Percentiles rank a stretch among this genome's conserved stretches.
Evolutionary conservation across 495 filamentous ascomycete genomes (phyloP).

Genomic region (Penicillium malachiteum): DNA sequence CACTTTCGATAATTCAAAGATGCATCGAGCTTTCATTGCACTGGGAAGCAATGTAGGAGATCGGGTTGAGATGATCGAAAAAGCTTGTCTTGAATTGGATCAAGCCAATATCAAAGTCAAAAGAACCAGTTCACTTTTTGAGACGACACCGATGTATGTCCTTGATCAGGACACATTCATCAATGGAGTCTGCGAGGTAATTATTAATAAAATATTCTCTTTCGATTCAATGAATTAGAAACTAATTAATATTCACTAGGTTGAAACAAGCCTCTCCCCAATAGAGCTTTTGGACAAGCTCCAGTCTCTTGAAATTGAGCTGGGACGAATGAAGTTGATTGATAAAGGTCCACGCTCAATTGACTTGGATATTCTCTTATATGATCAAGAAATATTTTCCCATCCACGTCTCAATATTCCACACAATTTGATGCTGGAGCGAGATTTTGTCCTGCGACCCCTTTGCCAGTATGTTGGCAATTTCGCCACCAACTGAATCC

Average conservation of each 20-base stretch:
- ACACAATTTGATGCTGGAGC: slow-evolving; percentile 80
- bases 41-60: slow-evolving; percentile 93
- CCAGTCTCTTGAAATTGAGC: slow-evolving; percentile 73
- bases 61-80: slow-evolving; percentile 76
- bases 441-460: slow-evolving; percentile 90
- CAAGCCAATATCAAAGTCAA: slow-evolving; percentile 66
- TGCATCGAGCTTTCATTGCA: slow-evolving; percentile 73
- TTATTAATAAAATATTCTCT: not conserved
- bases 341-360: slow-evolving; percentile 94
- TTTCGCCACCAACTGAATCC: not conserved
- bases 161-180: slow-evolving; percentile 83
- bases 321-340: slow-evolving; percentile 80
- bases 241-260: slow-evolving; percentile 46
- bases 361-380: slow-evolving; percentile 90
- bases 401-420: slow-evolving; percentile 77
- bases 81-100: slow-evolving; percentile 75
- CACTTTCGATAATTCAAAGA: slow-evolving; percentile 9
- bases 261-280: slow-evolving; percentile 76
- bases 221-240: not conserved
- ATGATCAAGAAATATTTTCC: slow-evolving; percentile 64
- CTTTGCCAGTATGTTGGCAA: slow-evolving; percentile 67
- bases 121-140: slow-evolving; percentile 84
- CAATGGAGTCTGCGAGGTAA: slow-evolving; percentile 91
- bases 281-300: slow-evolving; percentile 73
- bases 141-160: slow-evolving; percentile 96